Conservation (phyloP, 306 rosid species). For the Medicago lupulina region DNA sequence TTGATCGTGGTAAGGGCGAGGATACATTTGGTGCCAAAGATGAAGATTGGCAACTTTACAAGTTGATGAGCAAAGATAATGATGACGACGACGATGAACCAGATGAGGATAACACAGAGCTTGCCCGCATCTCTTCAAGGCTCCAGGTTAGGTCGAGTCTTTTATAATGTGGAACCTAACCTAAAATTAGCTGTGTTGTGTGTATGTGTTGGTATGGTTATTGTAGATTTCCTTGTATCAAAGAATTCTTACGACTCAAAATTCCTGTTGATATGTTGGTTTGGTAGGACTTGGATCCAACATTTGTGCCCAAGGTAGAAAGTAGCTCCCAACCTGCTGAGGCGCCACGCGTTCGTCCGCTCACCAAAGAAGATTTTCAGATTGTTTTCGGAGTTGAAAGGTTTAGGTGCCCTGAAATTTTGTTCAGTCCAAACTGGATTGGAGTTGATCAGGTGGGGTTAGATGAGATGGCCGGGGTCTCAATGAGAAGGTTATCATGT, state of each 20-base stretch:
- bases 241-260: not conserved
- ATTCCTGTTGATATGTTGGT: slow-evolving; percentile 35
- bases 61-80: slow-evolving; percentile 56
- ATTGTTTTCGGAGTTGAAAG: slow-evolving; percentile 83
- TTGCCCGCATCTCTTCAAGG: slow-evolving; percentile 72
- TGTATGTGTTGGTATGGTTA: slow-evolving; percentile 4
- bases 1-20: slow-evolving; percentile 97
- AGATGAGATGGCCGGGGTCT: slow-evolving; percentile 92
- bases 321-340: slow-evolving; percentile 63
- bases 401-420: slow-evolving; percentile 92
- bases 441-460: slow-evolving; percentile 90
- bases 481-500: slow-evolving; percentile 76
- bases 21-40: slow-evolving; percentile 76
- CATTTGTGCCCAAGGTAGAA: slow-evolving; percentile 79
- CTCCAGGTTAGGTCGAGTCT: slow-evolving; percentile 69
- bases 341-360: slow-evolving; percentile 64
- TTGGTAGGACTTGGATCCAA: slow-evolving; percentile 80
- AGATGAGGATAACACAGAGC: slow-evolving; percentile 73
- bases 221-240: not conserved
- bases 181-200: not conserved
- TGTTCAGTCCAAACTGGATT: slow-evolving; percentile 88
- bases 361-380: slow-evolving; percentile 84
- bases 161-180: not conserved
- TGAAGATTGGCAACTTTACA: slow-evolving; percentile 98
- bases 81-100: slow-evolving; percentile 71